Evolutionary conservation across 208 protist species (phyloP), one percentile per base, ranked within the genome.

Genomic region (Leishmania turanica): DNA sequence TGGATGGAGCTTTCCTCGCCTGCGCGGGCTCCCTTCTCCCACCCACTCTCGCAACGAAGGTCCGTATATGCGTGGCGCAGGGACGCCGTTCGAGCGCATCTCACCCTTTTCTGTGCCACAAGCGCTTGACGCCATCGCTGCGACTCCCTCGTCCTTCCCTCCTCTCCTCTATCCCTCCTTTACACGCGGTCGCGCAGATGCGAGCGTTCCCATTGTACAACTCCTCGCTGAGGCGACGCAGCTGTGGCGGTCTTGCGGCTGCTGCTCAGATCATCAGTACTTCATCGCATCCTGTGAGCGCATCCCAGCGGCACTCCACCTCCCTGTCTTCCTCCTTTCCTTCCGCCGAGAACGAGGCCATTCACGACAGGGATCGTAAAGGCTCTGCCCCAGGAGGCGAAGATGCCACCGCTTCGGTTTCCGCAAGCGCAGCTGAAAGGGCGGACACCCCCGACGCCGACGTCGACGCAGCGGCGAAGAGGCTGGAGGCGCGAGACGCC

Each of bases 401-500:
- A 37, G 69, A 73, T 6, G 49, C 13, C 51, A 24, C 40, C 42
- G 15, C 82, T 34, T 21, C 40, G 9, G 70, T 45, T 37, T 4
- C 73, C 8, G n/a, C 24, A 45, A 62, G 49, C 1, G 58, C 51
- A 11, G 34, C 27, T 56, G 40, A 65, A 42, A 45, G 0, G 8
- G 58, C 68, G 6, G 5, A 34, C 27, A 40, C 74, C 13, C 3
- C 47, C 11, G 53, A 83, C 17, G 17, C 13, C 27, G 64, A 31
- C 9, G 82, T 31, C 19, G 83, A 78, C 27, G 71, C 51, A 40
- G 80, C 49, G 0, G 82, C 66, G 19, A 34, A 77, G 58, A 72
- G 80, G 34, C 65, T 78, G n/a, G 60, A 40, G 24, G 88, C 89
- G 21, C 85, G 93, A 19, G 91, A 95, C 37, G 85, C 81, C 37